Evolutionary conservation across 2,329 filamentous ascomycete species (phyloP), one percentile per base, ranked within the genome.

Genomic region (Oidium heveae): DNA sequence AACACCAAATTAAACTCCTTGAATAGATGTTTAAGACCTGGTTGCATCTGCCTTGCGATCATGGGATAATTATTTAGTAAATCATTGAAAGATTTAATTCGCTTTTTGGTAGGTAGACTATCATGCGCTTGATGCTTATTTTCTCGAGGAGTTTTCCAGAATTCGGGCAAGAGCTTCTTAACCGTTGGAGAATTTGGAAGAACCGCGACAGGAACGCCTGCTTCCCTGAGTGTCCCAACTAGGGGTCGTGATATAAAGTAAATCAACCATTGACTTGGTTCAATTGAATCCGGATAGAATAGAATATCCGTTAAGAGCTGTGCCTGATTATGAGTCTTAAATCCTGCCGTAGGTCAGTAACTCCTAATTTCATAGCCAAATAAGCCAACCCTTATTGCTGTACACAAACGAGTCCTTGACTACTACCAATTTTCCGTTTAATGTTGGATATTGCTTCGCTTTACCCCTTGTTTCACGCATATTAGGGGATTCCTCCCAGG

Each of bases 41-140:
- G 77, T 61, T 95, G 87, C 87, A 98, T 94, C 67, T 98, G 91
- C 57, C 86, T 77, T 24, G 88, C 87, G 61, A 98, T 96, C 77
- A 94, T 84, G 1, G 91, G 91, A 60, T 96, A 98, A 61, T 87
- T 80, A 60, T 85, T 84, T 44, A 98, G 73, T 15, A 98, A 74
- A 59, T 96, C 91, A 57, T 83, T 81, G 65, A 98, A 98, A 36
- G 77, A 86, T 68, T 81, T 86, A 65, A 98, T 83, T 57, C 94
- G 86, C 68, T 94, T 95, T 69, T 94, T 95, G 58, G 75, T 75
- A 6, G 79, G 77, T 33, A 72, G 68, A 43, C 49, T 61, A 12
- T 55, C 58, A 46, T 58, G 55, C 24, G 61, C 56, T 37, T 53
- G 56, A 13, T 52, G 52, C n/a, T 57, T 55, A 37, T 61, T 58